Evolutionary conservation across 352 stramenopile genomes (phyloP), one percentile per base, ranked within the genome.

Genomic region (Globisporangium megalacanthum): DNA sequence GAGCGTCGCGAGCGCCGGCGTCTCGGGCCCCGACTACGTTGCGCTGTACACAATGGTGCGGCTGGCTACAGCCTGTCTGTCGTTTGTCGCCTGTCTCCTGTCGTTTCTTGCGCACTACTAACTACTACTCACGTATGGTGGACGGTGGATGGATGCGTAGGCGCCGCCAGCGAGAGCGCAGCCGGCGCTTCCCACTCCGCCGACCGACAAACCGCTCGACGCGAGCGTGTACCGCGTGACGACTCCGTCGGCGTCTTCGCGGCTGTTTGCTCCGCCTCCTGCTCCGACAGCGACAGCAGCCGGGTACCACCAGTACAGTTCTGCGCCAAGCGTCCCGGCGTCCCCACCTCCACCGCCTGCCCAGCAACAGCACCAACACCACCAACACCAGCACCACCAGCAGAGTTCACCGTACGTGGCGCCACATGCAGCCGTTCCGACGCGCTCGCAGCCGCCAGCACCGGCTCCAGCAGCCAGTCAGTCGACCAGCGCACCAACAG

Each of bases 21-120:
- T 93, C 9, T 97, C 88, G 1, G 92, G 92, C 17, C 80, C 95
- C 9, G 82, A 85, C 25, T 87, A 88, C 60, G 72, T 90, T 56
- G 69, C 77, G 15, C 71, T 92, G 6, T 89, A 92, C 56, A 68
- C 81, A 56, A 66, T 72, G 60, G 81, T 90, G 72, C 25, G 72
- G 19, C 1, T 7, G 14, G 44, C 14, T 31, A 19, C 49, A 20
- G 9, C 39, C 10, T 53, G 37, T 29, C 33, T 31, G 13, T 25
- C 39, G 11, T 44, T 15, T 45, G 6, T 31, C 49, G 29, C 52
- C 25, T 52, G 42, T 14, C 57, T 11, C 41, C 45, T 51, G 42
- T 22, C 17, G 19, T n/a, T 20, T 22, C 6, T 44, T 33, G 17
- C 2, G 6, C 6, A 2, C 10, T 13, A 6, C 10, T 20, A 29